Conservation (phyloP, 2,329 filamentous ascomycete species). For the Phoma sp. region DNA sequence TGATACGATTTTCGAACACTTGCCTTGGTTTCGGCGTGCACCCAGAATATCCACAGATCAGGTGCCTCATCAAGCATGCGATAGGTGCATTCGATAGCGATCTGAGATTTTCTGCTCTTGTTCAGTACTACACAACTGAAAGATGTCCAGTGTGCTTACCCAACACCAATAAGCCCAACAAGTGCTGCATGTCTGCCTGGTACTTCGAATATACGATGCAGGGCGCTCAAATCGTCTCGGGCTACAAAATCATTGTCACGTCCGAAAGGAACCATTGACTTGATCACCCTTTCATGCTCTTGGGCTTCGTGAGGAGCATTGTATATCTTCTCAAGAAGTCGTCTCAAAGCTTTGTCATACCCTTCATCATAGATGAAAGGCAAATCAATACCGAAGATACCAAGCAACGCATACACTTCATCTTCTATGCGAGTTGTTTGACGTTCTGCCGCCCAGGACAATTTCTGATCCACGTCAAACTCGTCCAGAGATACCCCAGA, state of each 20-base stretch:
- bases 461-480: slow-evolving; percentile 20
- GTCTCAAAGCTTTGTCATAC: background rate
- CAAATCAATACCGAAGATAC: slow-evolving; percentile 16
- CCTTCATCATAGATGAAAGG: slow-evolving; percentile 11
- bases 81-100: slow-evolving; percentile 17
- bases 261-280: slow-evolving; percentile 15
- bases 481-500: background rate
- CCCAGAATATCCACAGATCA: slow-evolving; percentile 23
- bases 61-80: background rate
- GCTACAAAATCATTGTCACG: slow-evolving; percentile 33
- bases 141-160: slow-evolving; percentile 4
- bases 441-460: slow-evolving; percentile 31
- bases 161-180: slow-evolving; percentile 29
- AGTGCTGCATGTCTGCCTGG: slow-evolving; percentile 18
- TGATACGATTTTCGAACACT: slow-evolving; percentile 19
- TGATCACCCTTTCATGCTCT: background rate
- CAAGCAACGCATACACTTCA: slow-evolving; percentile 21
- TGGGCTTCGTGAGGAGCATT: background rate
- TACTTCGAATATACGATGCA: background rate
- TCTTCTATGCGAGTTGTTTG: slow-evolving; percentile 29
- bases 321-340: background rate
- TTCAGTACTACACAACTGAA: no score
- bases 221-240: slow-evolving; percentile 13
- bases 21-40: slow-evolving; percentile 16
- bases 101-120: slow-evolving; percentile 23